Evolutionary conservation across 2,329 filamentous ascomycete species (phyloP).

Genomic region (Aspergillus pseudonomiae): DNA sequence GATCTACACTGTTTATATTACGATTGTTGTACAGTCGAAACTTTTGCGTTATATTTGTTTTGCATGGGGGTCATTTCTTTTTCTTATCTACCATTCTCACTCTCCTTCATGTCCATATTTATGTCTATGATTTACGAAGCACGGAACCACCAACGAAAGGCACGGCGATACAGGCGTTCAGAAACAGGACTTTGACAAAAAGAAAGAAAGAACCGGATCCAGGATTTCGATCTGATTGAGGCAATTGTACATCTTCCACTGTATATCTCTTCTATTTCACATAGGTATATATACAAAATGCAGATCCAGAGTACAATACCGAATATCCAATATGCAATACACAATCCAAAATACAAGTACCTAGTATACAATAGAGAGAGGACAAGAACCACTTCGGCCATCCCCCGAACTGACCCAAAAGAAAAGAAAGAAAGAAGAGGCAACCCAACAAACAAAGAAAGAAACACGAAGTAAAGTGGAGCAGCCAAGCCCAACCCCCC

Average conservation of each 20-base stretch:
- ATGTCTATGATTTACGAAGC: slow-evolving; percentile 9
- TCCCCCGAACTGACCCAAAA: no score
- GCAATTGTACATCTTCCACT: slow-evolving; percentile 2
- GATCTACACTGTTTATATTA: neutral
- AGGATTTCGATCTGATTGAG: neutral
- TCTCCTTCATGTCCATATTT: neutral
- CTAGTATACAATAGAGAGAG: no score
- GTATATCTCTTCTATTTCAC: neutral
- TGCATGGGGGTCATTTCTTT: neutral
- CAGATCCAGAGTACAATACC: neutral
- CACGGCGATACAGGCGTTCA: slow-evolving; percentile 11
- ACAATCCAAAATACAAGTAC: no score
- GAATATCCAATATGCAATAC: no score
- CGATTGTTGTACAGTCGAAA: neutral
- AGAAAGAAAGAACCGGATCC: neutral
- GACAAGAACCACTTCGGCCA: no score
- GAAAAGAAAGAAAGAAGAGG: no score
- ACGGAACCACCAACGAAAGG: neutral
- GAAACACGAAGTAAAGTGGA: no score
- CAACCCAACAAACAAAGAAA: no score
- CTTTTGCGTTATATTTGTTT: neutral
- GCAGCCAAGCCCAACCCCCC: no score
- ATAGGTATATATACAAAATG: neutral
- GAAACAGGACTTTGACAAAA: neutral
- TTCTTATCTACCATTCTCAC: neutral